Conservation (phyloP, 768 basidiomycete genomes). For the Naganishia vaughanmartiniae region DNA sequence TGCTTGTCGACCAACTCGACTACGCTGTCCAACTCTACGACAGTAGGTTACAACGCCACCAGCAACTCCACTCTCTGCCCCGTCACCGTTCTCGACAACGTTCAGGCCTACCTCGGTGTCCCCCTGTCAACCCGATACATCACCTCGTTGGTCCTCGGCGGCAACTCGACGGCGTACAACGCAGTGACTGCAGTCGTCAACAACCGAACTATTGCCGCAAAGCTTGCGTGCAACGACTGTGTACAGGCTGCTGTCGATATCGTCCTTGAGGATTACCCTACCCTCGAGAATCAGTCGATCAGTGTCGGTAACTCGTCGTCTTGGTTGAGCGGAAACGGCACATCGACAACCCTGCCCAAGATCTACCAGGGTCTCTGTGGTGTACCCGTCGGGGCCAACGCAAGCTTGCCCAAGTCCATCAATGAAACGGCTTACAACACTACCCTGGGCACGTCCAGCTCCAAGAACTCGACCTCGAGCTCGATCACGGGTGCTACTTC, state of each 20-base stretch:
- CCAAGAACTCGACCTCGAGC: not conserved
- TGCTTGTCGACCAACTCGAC: constrained; percentile 38
- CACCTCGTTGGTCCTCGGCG: constrained; percentile 38
- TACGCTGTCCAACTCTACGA: constrained; percentile 30
- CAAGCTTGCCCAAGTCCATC: constrained; percentile 45
- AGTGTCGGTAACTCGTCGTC: constrained; percentile 12
- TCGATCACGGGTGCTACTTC: constrained; percentile 15
- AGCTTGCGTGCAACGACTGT: constrained; percentile 46
- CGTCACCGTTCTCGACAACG: constrained; percentile 41
- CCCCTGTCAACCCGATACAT: constrained; percentile 42
- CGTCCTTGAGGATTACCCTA: constrained; percentile 32
- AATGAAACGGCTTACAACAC: constrained; percentile 44
- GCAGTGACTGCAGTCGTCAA: constrained; percentile 33
- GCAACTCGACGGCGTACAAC: constrained; percentile 38
- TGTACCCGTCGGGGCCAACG: constrained; percentile 36
- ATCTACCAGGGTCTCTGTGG: constrained; percentile 27
- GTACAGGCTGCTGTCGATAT: constrained; percentile 46
- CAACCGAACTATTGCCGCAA: constrained; percentile 33
- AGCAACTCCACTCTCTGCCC: constrained; percentile 50
- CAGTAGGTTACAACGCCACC: constrained; percentile 25
- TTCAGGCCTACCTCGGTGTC: constrained; percentile 44
- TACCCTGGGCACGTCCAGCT: constrained; percentile 31
- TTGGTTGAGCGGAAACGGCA: constrained; percentile 30
- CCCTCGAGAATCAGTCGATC: constrained; percentile 24
- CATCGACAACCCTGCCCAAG: constrained; percentile 35